Conservation (phyloP, 768 basidiomycete genomes). For the Leucosporidium yakuticum region DNA sequence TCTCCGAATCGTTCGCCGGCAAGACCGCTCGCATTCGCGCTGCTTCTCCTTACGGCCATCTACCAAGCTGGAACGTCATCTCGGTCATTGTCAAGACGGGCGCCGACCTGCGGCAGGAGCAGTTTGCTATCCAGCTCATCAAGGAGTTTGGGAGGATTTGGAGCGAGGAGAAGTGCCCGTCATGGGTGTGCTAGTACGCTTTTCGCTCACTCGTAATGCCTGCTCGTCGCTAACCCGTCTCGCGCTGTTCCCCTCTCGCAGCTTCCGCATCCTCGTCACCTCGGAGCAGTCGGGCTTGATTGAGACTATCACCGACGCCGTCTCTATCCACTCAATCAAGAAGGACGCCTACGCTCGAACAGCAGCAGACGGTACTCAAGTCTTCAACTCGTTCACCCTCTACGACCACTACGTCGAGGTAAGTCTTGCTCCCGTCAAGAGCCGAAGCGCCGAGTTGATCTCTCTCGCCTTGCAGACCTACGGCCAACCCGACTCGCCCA, state of each 20-base stretch:
- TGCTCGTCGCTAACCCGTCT: constrained; percentile 7
- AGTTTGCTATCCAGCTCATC: constrained; percentile 91
- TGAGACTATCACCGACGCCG: constrained; percentile 96
- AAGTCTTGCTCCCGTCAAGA: not conserved
- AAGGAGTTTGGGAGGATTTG: constrained; percentile 87
- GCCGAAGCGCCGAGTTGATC: no score
- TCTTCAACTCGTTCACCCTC: constrained; percentile 60
- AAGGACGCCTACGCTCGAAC: constrained; percentile 94
- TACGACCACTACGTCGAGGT: constrained; percentile 78
- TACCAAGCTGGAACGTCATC: constrained; percentile 64
- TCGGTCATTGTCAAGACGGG: constrained; percentile 99
- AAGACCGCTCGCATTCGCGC: constrained; percentile 95
- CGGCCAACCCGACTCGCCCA: constrained; percentile 77
- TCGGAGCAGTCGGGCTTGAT: constrained; percentile 88
- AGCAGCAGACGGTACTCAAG: constrained; percentile 49
- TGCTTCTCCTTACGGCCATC: constrained; percentile 89
- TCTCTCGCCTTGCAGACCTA: constrained; percentile 57
- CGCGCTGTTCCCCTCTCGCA: constrained; percentile 42
- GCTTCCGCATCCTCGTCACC: constrained; percentile 93
- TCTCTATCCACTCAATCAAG: constrained; percentile 98
- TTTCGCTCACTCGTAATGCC: no score
- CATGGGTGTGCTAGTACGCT: constrained; percentile 82
- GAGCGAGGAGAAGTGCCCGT: constrained; percentile 84
- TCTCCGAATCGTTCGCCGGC: constrained; percentile 87
- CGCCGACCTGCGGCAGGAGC: constrained; percentile 92